Base-by-base conservation (phyloP, 495 filamentous ascomycete genomes). In the Evernia prunastri region DNA sequence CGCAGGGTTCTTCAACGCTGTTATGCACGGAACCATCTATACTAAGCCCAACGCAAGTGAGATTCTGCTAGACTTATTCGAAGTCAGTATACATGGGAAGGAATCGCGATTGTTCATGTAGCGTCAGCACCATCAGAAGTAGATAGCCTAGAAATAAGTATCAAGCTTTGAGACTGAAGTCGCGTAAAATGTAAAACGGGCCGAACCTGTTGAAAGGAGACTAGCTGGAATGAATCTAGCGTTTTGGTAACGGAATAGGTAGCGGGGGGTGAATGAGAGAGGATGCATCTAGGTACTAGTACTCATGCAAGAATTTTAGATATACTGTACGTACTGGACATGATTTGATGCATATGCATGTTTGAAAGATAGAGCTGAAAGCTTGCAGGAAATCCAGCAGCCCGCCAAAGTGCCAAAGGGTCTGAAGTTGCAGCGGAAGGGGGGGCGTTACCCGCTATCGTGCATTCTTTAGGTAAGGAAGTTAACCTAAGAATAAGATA, bases 381-480 rank as follows among this genome's bases (percentile, higher is more conserved):
- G 20, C 20, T 17, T 43, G 15, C 12, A 3, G 40, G 4, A 17
- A 20, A 20, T 2, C 13, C 18, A 43, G 40, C 40, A n/a, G n/a
- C n/a, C n/a, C n/a, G n/a, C n/a, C n/a, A n/a, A n/a, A n/a, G 36
- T 39, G 36, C 36, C 47, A 29, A 51, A 25, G 25, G 4, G 25
- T 25, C 11, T 51, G 51, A 64, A 31, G 2, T 36, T 64, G 42
- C 45, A 59, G 62, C 56, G 62, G 62, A 59, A 53, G 61, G 36
- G 61, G 36, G 47, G 49, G 49, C 45, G 59, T 15, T 63, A 63
- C 53, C 40, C 56, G 62, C 54, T 64, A 64, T 58, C 62, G 56
- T 59, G 62, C 62, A 59, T 63, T 64, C 62, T 59, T 59, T 31
- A 56, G n/a, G n/a, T n/a, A n/a, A n/a, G n/a, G n/a, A n/a, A n/a